phyloP scores from a whole-genome alignment of 805 yeast genomes.

The Starmerella cellae region DNA sequence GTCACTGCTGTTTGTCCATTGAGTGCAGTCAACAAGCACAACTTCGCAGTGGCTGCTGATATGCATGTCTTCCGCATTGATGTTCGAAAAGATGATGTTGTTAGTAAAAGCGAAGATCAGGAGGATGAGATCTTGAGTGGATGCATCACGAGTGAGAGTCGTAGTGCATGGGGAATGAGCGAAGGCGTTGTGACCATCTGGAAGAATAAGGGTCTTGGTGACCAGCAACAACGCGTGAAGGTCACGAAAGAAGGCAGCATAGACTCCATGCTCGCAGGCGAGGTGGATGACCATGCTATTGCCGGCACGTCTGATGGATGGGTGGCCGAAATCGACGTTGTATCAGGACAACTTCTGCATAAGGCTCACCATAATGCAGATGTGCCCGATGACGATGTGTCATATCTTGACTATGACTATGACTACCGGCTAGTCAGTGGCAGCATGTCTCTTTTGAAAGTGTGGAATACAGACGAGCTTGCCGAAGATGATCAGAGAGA shows the following conservation, averaged over 20 bases:
- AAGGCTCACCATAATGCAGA: conserved; percentile 46
- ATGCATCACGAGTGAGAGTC: conserved; percentile 48
- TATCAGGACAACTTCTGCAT: conserved; percentile 49
- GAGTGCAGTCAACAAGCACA: conserved; percentile 55
- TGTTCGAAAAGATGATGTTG: conserved; percentile 48
- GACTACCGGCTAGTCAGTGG: conserved; percentile 69
- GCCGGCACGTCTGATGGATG: conserved; percentile 65
- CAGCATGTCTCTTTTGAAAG: conserved; percentile 67
- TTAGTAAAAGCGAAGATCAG: conserved; percentile 69
- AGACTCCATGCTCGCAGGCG: conserved; percentile 49
- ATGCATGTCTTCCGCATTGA: conserved; percentile 72
- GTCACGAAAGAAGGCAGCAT: conserved; percentile 53
- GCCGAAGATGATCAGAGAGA: conserved; percentile 5
- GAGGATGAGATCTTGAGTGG: conserved; percentile 82
- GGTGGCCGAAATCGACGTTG: conserved; percentile 53
- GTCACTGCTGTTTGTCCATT: conserved; percentile 47
- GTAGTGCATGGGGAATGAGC: conserved; percentile 73
- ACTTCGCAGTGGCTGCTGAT: conserved; percentile 67
- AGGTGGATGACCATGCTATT: conserved; percentile 25
- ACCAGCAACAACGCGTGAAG: conserved; percentile 67
- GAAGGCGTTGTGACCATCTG: conserved; percentile 82
- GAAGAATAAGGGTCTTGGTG: conserved; percentile 49
- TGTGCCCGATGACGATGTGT: conserved; percentile 52
- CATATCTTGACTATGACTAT: conserved; percentile 61
- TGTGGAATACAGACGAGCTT: conserved; percentile 43